These are phyloP conservation scores for Termitomyces sp. DNA, from an alignment of 768 basidiomycete genomes.

Conservation along the genomic window DNA sequence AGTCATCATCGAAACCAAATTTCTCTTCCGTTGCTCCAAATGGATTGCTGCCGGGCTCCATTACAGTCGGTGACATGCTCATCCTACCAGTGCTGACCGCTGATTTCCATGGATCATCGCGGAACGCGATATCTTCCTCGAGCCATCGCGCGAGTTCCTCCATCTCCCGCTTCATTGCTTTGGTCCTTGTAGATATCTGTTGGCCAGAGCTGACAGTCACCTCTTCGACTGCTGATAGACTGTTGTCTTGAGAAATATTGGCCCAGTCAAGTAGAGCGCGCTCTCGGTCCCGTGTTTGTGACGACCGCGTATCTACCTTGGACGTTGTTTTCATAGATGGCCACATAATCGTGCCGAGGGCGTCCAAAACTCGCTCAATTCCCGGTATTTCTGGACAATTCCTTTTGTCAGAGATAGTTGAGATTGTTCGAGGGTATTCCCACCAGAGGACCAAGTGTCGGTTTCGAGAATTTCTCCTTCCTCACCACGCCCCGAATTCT, in stretches of 20 bases:
- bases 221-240: slow-evolving; percentile 21
- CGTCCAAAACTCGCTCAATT: slow-evolving; percentile 70
- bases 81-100: slow-evolving; percentile 26
- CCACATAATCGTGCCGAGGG: slow-evolving; percentile 88
- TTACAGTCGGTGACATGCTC: slow-evolving; percentile 22
- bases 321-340: slow-evolving; percentile 60
- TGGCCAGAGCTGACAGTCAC: slow-evolving; percentile 11
- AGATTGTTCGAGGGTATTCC: slow-evolving; percentile 14
- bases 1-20: slow-evolving; percentile 73
- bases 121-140: slow-evolving; percentile 40
- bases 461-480: slow-evolving; percentile 11
- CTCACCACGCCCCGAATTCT: neutral
- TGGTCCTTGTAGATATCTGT: slow-evolving; percentile 23
- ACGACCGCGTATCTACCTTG: slow-evolving; percentile 11
- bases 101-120: slow-evolving; percentile 40
- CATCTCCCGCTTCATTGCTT: slow-evolving; percentile 47
- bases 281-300: slow-evolving; percentile 22
- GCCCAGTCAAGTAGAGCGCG: slow-evolving; percentile 40
- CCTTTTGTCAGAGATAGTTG: neutral
- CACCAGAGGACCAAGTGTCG: slow-evolving; percentile 20
- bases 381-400: slow-evolving; percentile 39
- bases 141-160: slow-evolving; percentile 62
- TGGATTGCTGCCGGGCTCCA: slow-evolving; percentile 9
- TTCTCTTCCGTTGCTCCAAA: neutral
- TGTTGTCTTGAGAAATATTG: slow-evolving; percentile 34